Base-by-base conservation (phyloP, 108 stramenopile genomes). In the Cyclotella atomus region DNA sequence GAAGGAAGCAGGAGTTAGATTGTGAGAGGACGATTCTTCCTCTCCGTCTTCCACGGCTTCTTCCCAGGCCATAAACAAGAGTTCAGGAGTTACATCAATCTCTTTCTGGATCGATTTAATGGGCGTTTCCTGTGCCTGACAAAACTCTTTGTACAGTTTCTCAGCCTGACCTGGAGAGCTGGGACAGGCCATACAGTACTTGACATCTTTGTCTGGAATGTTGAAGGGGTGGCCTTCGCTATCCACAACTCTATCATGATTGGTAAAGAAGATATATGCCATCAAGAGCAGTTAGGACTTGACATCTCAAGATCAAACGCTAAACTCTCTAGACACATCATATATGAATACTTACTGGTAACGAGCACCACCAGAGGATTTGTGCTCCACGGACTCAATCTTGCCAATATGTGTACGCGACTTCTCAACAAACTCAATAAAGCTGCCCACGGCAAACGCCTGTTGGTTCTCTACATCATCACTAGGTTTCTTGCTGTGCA, bases 31-130 rank as follows among this genome's bases (percentile, higher is more conserved):
- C 28, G 59, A 36, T 4, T 35, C 56, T 49, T 36, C 73, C 52
- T 73, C 77, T 23, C 57, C 76, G 20, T 84, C 80, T 52, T 70
- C 79, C 9, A 50, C 28, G 6, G 83, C 76, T 41, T 87, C 86
- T 67, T 87, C 83, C 86, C 86, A 87, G 15, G 86, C 86, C 76
- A 87, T 77, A 50, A 84, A 71, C 20, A 87, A 46, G 4, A 87
- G 54, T 25, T 87, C 86, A 12, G 83, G 68, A 12, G 75, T 65
- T 2, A 87, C 71, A 44, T 84, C 86, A 23, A 87, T 62, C 30
- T 70, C 28, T 2, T 72, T 60, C 55, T 72, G 80, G 10, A 87
- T 43, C 16, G 65, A 73, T 32, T 68, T 30, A 25, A 80, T 65
- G 17, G 82, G 76, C 38, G 63, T 73, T 16, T 87, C 63, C 20